Base-by-base conservation (phyloP, 805 yeast species). In the Crinitomyces ghanaensis region DNA sequence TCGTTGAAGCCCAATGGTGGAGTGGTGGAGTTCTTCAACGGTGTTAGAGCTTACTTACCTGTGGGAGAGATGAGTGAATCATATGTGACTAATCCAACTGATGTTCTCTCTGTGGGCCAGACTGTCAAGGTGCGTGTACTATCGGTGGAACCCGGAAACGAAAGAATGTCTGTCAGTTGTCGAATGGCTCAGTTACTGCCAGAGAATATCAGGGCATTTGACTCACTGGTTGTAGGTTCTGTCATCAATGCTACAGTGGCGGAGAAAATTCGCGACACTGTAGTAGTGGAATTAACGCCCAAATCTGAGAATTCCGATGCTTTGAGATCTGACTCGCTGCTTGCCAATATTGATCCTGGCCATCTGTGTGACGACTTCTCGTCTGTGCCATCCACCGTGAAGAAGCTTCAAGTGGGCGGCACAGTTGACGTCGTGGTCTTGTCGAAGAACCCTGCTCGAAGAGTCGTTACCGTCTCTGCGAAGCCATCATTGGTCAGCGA, bases 61-160 rank as follows among this genome's bases (percentile, higher is more conserved):
- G 73, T 76, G 43, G 64, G 77, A 35, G 97, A 91, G 60, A 81
- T 91, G 48, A 78, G 93, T 34, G 97, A 91, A 57, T 74, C 94
- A 1, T 82, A 70, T 53, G 91, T 86, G 25, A 67, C 65, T 33
- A 71, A 73, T 35, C 85, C 95, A 13, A 72, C 69, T 43, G 88
- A 85, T 44, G 79, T 77, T 54, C 67, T 88, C 45, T 74, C 74
- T 43, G 50, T 80, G 11, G 95, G 94, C 4, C 97, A 91, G 58
- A 77, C 95, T 1, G 77, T 91, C 24, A 57, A 61, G 6, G 93
- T 82, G 6, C 72, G 77, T 46, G 61, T 91, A 12, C 46, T 77
- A 26, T 59, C 64, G 24, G 71, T 77, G 26, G 74, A 79, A 44
- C 52, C 62, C 7, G 72, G 66, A 20, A 60, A 63, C 18, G 51